Conservation (phyloP, 805 yeast species). For the Ogataea chonburiensis region DNA sequence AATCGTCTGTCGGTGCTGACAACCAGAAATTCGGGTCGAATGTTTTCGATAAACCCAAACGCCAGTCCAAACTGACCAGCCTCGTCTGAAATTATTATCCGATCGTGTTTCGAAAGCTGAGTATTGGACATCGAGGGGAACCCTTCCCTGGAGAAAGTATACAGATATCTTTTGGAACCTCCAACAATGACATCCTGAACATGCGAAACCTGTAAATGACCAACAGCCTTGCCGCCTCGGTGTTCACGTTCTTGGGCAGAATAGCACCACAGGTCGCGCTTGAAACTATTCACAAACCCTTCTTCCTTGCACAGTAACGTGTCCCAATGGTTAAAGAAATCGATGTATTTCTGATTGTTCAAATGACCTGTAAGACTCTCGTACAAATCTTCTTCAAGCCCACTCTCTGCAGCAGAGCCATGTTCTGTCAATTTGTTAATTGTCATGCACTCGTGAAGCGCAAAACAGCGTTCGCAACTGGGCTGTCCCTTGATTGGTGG, state of each 20-base stretch:
- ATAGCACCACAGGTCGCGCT: slow-evolving; percentile 68
- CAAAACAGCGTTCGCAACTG: slow-evolving; percentile 61
- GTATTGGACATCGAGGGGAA: slow-evolving; percentile 34
- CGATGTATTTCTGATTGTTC: slow-evolving; percentile 38
- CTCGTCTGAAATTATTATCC: slow-evolving; percentile 76
- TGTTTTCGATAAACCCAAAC: slow-evolving; percentile 51
- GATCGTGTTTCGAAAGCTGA: slow-evolving; percentile 58
- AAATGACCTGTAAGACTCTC: slow-evolving; percentile 52
- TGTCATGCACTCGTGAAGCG: slow-evolving; percentile 61
- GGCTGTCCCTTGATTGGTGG: slow-evolving; percentile 56
- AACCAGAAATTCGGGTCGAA: slow-evolving; percentile 43
- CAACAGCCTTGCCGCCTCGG: slow-evolving; percentile 56
- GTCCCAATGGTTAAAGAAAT: slow-evolving; percentile 75
- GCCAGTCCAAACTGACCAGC: slow-evolving; percentile 73
- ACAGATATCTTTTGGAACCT: slow-evolving; percentile 35
- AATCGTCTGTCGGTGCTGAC: slow-evolving; percentile 57
- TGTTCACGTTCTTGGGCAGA: slow-evolving; percentile 59
- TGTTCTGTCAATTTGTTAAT: slow-evolving; percentile 56
- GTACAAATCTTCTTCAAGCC: slow-evolving; percentile 49
- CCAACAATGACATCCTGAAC: slow-evolving; percentile 25
- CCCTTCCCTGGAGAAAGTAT: slow-evolving; percentile 46
- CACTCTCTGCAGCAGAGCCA: slow-evolving; percentile 55
- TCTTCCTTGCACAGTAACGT: slow-evolving; percentile 72
- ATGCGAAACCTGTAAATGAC: slow-evolving; percentile 44
- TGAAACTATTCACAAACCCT: slow-evolving; percentile 47